Percentiles rank a stretch among this genome's conserved stretches.
Conservation (phyloP, 345 rosid species). For the Eucalyptus virginea region DNA sequence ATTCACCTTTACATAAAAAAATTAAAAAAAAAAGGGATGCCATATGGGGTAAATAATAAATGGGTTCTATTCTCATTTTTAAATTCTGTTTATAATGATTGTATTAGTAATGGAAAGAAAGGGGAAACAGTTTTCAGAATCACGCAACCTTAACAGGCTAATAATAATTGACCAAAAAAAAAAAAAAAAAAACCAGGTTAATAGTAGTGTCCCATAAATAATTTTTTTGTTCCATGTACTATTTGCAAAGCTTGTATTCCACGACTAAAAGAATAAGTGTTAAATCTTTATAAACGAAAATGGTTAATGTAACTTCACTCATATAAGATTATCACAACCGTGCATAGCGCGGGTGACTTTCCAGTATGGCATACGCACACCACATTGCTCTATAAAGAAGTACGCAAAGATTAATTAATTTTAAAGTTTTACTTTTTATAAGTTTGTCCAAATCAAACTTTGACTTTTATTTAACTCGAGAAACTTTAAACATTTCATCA, state of each 20-base stretch:
- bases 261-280: not conserved
- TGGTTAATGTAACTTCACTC: not conserved
- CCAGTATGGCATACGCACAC: not conserved
- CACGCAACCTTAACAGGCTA: not conserved
- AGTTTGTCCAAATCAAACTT: not conserved
- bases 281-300: not conserved
- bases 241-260: not conserved
- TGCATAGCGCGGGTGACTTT: not conserved
- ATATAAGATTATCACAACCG: not conserved
- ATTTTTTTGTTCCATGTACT: not conserved
- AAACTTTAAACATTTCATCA: not conserved
- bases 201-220: not conserved
- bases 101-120: not conserved
- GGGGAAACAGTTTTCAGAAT: not conserved
- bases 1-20: not conserved
- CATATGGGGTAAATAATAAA: not conserved
- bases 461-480: not conserved
- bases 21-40: not conserved
- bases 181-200: too few relatives aligned
- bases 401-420: not conserved
- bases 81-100: not conserved
- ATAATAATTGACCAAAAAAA: not conserved
- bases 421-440: not conserved
- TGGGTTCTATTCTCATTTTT: not conserved
- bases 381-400: not conserved